Base-by-base conservation (phyloP, 208 protist species). In the Acanthamoeba royreba region DNA sequence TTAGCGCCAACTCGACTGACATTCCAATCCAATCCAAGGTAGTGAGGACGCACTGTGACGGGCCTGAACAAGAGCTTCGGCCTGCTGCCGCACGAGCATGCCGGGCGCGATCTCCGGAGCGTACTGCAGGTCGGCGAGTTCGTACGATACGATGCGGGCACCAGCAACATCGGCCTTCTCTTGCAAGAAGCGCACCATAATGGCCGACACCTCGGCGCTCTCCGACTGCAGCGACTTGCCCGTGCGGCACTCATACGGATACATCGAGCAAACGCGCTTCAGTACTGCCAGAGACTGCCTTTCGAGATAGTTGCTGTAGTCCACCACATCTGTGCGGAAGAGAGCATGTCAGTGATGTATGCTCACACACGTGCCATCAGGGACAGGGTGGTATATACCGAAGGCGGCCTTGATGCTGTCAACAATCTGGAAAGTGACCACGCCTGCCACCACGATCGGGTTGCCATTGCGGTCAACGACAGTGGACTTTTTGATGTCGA, bases 211-310 rank as follows among this genome's bases (percentile, higher is more conserved):
- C 28, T 87, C 79, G 46, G 43, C 79, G 79, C 79, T 87, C 79
- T 87, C 79, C 22, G 79, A 87, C 49, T 87, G 79, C 33, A 87
- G 79, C 28, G 79, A 87, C 49, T 87, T 87, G 79, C 79, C 79
- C n/a, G 43, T 46, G 46, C 49, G 43, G 46, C 46, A 52, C 49
- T 87, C 79, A 31, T 87, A 87, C 1, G 79, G 79, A 52, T 87
- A 87, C 79, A 87, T 87, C 79, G 79, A 87, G 49, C 79, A 87
- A n/a, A 87, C 79, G 5, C 79, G 43, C 79, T 87, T 87, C 22
- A 87, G 49, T 28, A 87, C 79, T 4, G 79, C 79, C 79, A 87
- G 49, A 13, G 46, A 63, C 19, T 87, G 79, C 11, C 79, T 5
- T 47, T 87, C 79, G 1, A 87, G 79, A 22, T 87, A 87, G 43